Evolutionary conservation across 768 basidiomycete genomes (phyloP), one percentile per base, ranked within the genome.

Genomic region (Mycena kentingensis): DNA sequence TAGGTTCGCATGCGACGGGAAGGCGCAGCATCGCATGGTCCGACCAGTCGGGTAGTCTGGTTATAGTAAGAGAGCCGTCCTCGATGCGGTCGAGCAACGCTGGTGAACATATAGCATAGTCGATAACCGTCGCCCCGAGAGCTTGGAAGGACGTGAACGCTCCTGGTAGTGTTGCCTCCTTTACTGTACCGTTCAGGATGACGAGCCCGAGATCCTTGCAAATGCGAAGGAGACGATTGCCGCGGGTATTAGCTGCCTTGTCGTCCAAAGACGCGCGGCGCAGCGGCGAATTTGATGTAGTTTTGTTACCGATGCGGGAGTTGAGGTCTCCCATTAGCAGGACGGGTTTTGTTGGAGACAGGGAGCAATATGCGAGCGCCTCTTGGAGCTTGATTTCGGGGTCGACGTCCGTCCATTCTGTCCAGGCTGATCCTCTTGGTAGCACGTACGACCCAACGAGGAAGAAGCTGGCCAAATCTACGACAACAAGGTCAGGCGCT

Each of bases 101-200:
- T 10, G n/a, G 21, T n/a, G 49, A 39, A 18, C 35, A 35, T 13
- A 50, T 11, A 2, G 38, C 37, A 19, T 35, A 50, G 29, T 50
- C 49, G n/a, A 50, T 50, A 5, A 50, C 37, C 2, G 49, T 39
- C 6, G 21, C 6, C 2, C 49, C 49, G 2, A 28, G 36, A 8
- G 37, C 25, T n/a, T 50, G 49, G 49, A 38, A 50, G 4, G 37
- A 50, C 16, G 49, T 50, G 36, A 50, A 50, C 10, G 24, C 26
- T 16, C 49, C 49, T 15, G 37, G 37, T 24, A 24, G 7, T 15
- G 5, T 5, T 3, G 32, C 37, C 22, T 50, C 49, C n/a, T 39
- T 39, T 2, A 29, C 25, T 4, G 49, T 41, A 6, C 49, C 49
- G 27, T 50, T 50, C 19, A 50, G 12, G 5, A 50, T 38, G 3